Percentiles rank a stretch among this genome's conserved stretches.
These are phyloP conservation scores for Arxiozyma bovina DNA, from an alignment of 1,139 yeast genomes.

Conservation along the genomic window DNA sequence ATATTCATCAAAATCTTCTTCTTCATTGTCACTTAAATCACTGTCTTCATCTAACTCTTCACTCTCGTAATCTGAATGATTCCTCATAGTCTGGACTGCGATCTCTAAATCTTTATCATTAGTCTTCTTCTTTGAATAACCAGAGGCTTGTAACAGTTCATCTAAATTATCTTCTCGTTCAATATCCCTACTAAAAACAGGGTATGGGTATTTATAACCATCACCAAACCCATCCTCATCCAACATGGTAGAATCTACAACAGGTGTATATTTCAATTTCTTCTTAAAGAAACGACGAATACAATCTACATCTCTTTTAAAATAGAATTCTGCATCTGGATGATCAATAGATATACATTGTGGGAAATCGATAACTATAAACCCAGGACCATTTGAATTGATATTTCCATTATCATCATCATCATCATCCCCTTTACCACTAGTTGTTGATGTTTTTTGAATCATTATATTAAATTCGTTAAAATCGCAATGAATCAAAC, in stretches of 20 bases:
- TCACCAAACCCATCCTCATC: conserved; percentile 76
- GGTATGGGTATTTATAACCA: conserved; percentile 70
- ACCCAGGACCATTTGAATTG: conserved; percentile 48
- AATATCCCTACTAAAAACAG: conserved; percentile 71
- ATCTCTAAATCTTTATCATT: conserved; percentile 61
- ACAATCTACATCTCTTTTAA: conserved; percentile 88
- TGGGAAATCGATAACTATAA: conserved; percentile 93
- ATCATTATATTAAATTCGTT: conserved; percentile 94
- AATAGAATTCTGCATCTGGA: conserved; percentile 75
- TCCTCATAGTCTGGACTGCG: conserved; percentile 62
- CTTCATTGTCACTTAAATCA: conserved; percentile 19
- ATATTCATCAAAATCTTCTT: conserved; percentile 31
- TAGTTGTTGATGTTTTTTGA: conserved; percentile 36
- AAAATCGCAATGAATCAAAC: conserved; percentile 93
- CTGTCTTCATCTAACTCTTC: conserved; percentile 23
- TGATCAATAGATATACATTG: conserved; percentile 94
- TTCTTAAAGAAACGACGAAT: conserved; percentile 72
- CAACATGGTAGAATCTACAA: conserved; percentile 53
- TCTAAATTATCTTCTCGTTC: conserved; percentile 62
- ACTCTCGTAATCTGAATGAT: conserved; percentile 32
- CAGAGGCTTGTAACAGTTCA: conserved; percentile 82
- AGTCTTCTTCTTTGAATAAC: conserved; percentile 67
- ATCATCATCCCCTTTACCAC: too few relatives aligned
- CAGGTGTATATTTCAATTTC: conserved; percentile 67
- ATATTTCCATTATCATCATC: conserved; percentile 42